Percentiles rank a stretch among this genome's conserved stretches.
These are phyloP conservation scores for Monosporozyma solicola DNA, from an alignment of 805 yeast genomes.

Conservation along the genomic window DNA sequence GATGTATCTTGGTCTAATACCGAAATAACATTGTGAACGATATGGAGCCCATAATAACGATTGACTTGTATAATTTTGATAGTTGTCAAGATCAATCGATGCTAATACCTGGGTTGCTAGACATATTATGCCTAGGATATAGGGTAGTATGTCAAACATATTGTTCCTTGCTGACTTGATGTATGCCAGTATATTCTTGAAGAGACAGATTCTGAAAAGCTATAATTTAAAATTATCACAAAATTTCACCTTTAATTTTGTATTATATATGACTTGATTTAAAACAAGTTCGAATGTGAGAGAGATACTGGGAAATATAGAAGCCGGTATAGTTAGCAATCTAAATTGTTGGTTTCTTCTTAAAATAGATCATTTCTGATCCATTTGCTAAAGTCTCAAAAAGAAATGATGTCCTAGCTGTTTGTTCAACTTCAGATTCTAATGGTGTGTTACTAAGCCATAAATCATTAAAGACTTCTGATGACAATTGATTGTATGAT, in stretches of 20 bases:
- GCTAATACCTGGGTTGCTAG: neutral
- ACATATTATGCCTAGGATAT: neutral
- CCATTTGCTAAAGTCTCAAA: conserved; percentile 4
- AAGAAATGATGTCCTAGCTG: conserved; percentile 3
- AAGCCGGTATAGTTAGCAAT: neutral
- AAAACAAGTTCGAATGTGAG: neutral
- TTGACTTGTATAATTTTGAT: conserved; percentile 33
- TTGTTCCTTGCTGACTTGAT: neutral
- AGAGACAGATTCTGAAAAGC: neutral
- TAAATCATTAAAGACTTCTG: conserved; percentile 6
- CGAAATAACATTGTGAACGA: conserved; percentile 77
- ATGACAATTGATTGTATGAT: conserved; percentile 18
- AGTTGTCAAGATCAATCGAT: conserved; percentile 8
- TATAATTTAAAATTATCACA: neutral
- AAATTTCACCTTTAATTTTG: neutral
- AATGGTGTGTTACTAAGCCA: conserved; percentile 11
- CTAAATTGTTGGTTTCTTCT: neutral
- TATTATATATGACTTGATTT: neutral
- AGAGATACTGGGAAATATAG: neutral
- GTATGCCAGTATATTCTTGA: neutral
- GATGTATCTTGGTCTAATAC: conserved; percentile 60
- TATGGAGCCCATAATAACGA: conserved; percentile 89
- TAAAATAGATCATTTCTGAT: conserved; percentile 10
- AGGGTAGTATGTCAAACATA: neutral
- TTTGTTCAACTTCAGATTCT: neutral